phyloP scores from a whole-genome alignment of 1,139 yeast species.

The Hyphopichia wangnamkhiaoensis region DNA sequence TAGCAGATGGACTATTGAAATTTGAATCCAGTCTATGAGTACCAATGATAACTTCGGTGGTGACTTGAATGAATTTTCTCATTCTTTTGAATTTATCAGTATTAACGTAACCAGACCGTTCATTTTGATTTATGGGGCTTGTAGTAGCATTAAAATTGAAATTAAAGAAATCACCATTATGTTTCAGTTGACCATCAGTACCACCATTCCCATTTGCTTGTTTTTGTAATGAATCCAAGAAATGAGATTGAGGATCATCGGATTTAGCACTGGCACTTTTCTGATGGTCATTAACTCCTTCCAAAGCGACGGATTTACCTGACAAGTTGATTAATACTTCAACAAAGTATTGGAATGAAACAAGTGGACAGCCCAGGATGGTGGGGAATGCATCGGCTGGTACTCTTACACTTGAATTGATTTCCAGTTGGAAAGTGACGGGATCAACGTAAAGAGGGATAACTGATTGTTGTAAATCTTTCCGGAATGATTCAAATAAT shows the following conservation, averaged over 20 bases:
- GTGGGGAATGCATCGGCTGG: slow-evolving; percentile 91
- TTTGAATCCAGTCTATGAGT: slow-evolving; percentile 53
- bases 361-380: slow-evolving; percentile 68
- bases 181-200: slow-evolving; percentile 1
- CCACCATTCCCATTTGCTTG: not conserved
- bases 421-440: slow-evolving; percentile 53
- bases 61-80: slow-evolving; percentile 75
- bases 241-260: slow-evolving; percentile 13
- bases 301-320: slow-evolving; percentile 39
- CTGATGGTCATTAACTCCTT: slow-evolving; percentile 27
- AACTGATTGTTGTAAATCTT: slow-evolving; percentile 77
- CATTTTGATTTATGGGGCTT: slow-evolving; percentile 32
- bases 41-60: slow-evolving; percentile 79
- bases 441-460: slow-evolving; percentile 83
- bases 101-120: slow-evolving; percentile 57
- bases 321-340: slow-evolving; percentile 77
- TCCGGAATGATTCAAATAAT: slow-evolving; percentile 74
- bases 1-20: not conserved
- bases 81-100: slow-evolving; percentile 75
- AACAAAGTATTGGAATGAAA: slow-evolving; percentile 80
- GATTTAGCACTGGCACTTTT: slow-evolving; percentile 9
- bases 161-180: slow-evolving; percentile 19
- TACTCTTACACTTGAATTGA: slow-evolving; percentile 64
- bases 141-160: slow-evolving; percentile 33
- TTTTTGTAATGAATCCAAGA: slow-evolving; percentile 8